Evolutionary conservation across 2,329 filamentous ascomycete genomes (phyloP).

Genomic region (Chrysoporthe cubensis): DNA sequence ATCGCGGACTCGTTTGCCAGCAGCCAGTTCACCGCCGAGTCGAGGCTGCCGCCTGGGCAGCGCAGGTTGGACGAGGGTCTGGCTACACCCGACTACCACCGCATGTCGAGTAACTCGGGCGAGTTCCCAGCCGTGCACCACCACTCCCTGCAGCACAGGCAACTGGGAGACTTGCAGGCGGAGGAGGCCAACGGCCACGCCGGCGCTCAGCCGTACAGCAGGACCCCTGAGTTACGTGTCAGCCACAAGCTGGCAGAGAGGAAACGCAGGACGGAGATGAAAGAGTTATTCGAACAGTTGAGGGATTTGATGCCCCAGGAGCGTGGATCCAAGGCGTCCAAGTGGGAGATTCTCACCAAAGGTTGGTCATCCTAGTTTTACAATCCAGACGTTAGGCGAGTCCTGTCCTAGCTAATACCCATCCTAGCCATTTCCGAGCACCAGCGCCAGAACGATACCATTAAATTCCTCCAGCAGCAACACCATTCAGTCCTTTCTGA

Average conservation of each 20-base stretch:
- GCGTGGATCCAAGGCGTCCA: slow-evolving; percentile 81
- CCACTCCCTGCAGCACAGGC: slow-evolving; percentile 75
- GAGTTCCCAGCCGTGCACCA: slow-evolving; percentile 70
- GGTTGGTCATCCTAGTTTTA: slow-evolving; percentile 51
- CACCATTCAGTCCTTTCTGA: slow-evolving; percentile 48
- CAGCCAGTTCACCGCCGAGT: slow-evolving; percentile 78
- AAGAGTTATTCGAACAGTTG: slow-evolving; percentile 81
- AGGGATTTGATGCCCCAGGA: slow-evolving; percentile 79
- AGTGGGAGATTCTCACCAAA: slow-evolving; percentile 88
- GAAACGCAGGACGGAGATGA: slow-evolving; percentile 86
- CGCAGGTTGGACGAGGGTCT: slow-evolving; percentile 67
- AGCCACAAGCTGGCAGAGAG: slow-evolving; percentile 86
- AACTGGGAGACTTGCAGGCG: slow-evolving; percentile 67
- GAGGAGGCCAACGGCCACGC: slow-evolving; percentile 57
- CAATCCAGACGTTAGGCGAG: neutral
- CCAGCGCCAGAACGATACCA: slow-evolving; percentile 55
- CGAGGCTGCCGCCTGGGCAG: slow-evolving; percentile 72
- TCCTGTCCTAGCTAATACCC: slow-evolving; percentile 18
- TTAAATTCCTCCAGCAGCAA: slow-evolving; percentile 52
- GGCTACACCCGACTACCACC: slow-evolving; percentile 50
- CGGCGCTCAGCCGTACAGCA: slow-evolving; percentile 75
- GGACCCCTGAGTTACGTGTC: slow-evolving; percentile 79
- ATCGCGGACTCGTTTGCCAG: slow-evolving; percentile 78
- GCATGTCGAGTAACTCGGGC: slow-evolving; percentile 53
- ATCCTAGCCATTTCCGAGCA: slow-evolving; percentile 64